Evolutionary conservation across 2,329 filamentous ascomycete genomes (phyloP), one percentile per base, ranked within the genome.

Genomic region (Ophiostoma angusticollis): DNA sequence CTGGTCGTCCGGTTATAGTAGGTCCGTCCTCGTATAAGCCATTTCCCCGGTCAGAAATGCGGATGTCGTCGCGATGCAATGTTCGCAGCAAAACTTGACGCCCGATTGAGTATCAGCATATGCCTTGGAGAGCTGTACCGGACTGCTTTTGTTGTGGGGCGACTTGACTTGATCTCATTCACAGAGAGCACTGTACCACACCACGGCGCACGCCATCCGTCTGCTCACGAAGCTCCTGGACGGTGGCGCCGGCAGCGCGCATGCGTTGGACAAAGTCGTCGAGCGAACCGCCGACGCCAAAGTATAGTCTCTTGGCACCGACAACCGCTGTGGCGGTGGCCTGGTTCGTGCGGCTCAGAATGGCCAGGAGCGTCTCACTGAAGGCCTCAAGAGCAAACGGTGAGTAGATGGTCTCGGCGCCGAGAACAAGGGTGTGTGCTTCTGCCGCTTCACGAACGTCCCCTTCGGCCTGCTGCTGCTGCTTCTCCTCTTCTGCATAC

Each of bases 391-490:
- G 67, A 0, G 80, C 78, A 41, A 77, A 75, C 0, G 81, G 82
- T 3, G 78, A 84, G 58, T 91, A 91, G 31, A 91, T 89, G 0
- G 84, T 91, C 58, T 91, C 84, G 1, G 82, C 80, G 1, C 78
- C 84, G 2, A 91, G 60, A 5, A 87, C 61, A 3, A 82, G 58
- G 12, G 67, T 69, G 30, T 50, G 19, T 1, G 24, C 19, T 0
- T 23, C 13, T 3, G 34, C 19, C 23, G 13, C 25, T 3, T 11
- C 29, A 1, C n/a, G n/a, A n/a, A n/a, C n/a, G n/a, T n/a, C n/a
- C n/a, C n/a, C n/a, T n/a, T n/a, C n/a, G 13, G 9, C 9, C 6
- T 14, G 8, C 21, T 41, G 9, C 56, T 49, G 27, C 39, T 17
- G n/a, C 42, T 24, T 45, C 31, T 31, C 14, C 48, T 42, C 28